phyloP scores from a whole-genome alignment of 179 eudicot species.

The Silene vulgaris region DNA sequence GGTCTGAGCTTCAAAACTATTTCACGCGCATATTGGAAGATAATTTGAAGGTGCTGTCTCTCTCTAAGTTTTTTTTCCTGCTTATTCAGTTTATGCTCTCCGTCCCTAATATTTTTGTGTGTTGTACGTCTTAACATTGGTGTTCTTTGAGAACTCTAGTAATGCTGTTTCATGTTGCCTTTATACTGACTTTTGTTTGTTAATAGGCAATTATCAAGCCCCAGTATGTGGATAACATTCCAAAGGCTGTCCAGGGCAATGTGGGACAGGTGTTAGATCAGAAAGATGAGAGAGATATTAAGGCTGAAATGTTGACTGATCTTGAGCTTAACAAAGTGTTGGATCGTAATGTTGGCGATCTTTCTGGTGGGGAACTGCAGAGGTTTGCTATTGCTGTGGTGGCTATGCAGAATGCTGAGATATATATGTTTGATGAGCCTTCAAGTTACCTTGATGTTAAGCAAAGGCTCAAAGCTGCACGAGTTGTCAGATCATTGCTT shows the following conservation, averaged over 20 bases:
- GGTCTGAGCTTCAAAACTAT: constrained; percentile 92
- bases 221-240: constrained; percentile 95
- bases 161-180: not conserved
- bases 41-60: constrained; percentile 66
- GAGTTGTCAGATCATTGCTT: constrained; percentile 82
- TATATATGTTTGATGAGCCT: constrained; percentile 96
- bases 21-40: constrained; percentile 95
- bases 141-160: not conserved
- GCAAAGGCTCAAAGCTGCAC: constrained; percentile 96
- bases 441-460: constrained; percentile 96
- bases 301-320: constrained; percentile 63
- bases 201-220: constrained; percentile 87
- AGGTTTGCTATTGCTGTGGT: constrained; percentile 98
- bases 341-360: constrained; percentile 93
- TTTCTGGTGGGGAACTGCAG: constrained; percentile 98
- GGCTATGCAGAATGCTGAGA: constrained; percentile 79
- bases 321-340: constrained; percentile 80
- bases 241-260: constrained; percentile 93
- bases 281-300: constrained; percentile 80
- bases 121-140: not conserved
- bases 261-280: constrained; percentile 84
- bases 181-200: constrained; percentile 7
- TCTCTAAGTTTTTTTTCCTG: not conserved
- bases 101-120: not conserved
- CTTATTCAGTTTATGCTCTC: not conserved